phyloP scores from a whole-genome alignment of 257 asterid species.

The Petunia secreta region DNA sequence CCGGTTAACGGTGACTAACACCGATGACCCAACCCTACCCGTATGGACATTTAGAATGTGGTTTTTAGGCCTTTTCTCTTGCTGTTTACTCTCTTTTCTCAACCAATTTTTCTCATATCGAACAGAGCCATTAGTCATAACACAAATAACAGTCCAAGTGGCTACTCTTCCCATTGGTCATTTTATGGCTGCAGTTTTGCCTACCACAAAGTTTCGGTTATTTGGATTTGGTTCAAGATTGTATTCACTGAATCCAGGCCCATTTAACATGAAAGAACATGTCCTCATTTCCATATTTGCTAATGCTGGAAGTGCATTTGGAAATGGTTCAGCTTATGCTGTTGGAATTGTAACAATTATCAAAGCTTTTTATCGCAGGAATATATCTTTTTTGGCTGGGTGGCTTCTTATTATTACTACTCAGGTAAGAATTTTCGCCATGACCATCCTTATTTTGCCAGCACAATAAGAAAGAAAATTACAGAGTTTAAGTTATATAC shows the following conservation, averaged over 20 bases:
- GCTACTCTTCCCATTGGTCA: slow-evolving; percentile 76
- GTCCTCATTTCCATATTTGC: slow-evolving; percentile 86
- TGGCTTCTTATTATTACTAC: slow-evolving; percentile 89
- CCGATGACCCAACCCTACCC: slow-evolving; percentile 78
- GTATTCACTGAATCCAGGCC: slow-evolving; percentile 84
- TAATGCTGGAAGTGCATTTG: slow-evolving; percentile 84
- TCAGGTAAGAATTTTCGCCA: slow-evolving; percentile 49
- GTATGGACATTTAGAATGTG: slow-evolving; percentile 97
- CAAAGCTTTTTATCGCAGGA: slow-evolving; percentile 70
- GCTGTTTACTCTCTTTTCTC: slow-evolving; percentile 68
- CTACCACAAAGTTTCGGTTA: slow-evolving; percentile 44
- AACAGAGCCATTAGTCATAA: slow-evolving; percentile 68
- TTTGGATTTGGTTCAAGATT: slow-evolving; percentile 58
- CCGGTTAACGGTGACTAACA: slow-evolving; percentile 73
- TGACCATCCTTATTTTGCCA: not conserved
- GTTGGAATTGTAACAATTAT: slow-evolving; percentile 74
- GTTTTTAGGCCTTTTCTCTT: slow-evolving; percentile 71
- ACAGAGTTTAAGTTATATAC: too few species aligned
- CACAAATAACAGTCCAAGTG: slow-evolving; percentile 75
- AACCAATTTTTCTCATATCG: slow-evolving; percentile 86
- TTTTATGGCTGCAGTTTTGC: slow-evolving; percentile 69
- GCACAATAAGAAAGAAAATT: not conserved
- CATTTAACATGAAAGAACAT: slow-evolving; percentile 93
- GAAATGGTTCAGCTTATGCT: slow-evolving; percentile 81
- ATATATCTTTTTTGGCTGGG: slow-evolving; percentile 75